Evolutionary conservation across 345 rosid genomes (phyloP).

Genomic region (Salix koriyanagi): DNA sequence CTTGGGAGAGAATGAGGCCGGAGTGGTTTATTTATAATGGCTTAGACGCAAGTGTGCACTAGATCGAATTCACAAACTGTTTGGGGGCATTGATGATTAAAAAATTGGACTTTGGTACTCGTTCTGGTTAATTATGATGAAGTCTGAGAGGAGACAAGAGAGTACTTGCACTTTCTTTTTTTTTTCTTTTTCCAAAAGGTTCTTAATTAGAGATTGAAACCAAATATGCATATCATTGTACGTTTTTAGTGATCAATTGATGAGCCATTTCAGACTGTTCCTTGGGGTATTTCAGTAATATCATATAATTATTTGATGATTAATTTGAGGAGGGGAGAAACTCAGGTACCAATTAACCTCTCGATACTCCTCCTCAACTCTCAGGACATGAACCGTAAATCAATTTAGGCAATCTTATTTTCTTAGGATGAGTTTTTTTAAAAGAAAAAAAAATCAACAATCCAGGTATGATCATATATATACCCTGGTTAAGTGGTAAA

Average conservation of each 20-base stretch:
- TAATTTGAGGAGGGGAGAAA: neutral
- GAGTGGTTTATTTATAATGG: constrained; percentile 26
- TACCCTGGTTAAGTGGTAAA: too few species aligned
- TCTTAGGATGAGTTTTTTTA: neutral
- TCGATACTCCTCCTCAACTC: neutral
- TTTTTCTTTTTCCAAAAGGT: neutral
- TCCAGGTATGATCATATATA: too few species aligned
- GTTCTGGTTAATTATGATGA: neutral
- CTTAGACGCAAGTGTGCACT: neutral
- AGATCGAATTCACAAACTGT: constrained; percentile 6
- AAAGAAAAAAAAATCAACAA: too few species aligned
- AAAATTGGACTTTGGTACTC: neutral
- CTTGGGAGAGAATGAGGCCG: constrained; percentile 10
- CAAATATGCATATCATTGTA: neutral
- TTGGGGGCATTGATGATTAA: constrained; percentile 6
- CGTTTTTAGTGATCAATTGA: neutral
- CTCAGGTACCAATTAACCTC: too few species aligned
- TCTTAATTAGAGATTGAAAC: neutral
- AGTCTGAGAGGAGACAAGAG: neutral
- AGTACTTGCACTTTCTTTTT: neutral
- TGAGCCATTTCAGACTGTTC: neutral
- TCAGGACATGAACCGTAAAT: neutral
- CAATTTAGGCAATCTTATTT: neutral
- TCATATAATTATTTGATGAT: neutral
- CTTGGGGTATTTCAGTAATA: neutral